Evolutionary conservation across 331 rosid genomes (phyloP), one percentile per base, ranked within the genome.

Genomic region (Phaseolus coccineus): DNA sequence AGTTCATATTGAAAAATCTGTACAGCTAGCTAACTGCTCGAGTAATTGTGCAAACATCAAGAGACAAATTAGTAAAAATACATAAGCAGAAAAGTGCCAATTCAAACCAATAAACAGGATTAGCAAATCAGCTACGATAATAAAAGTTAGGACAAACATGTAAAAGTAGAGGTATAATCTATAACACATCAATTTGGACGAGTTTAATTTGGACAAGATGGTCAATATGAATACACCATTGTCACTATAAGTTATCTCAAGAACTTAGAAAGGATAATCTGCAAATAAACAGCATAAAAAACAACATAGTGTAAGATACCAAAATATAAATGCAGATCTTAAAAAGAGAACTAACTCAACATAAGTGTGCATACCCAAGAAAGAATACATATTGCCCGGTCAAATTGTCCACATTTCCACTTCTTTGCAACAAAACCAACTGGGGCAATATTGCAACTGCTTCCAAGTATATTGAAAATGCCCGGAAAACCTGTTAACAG

Each of bases 331-430:
- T 71, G 68, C 14, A 69, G 28, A 71, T 76, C 64, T 35, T n/a
- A 70, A 50, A 66, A 68, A 30, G 58, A 61, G 56, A 64, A 44
- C 11, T 42, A 55, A 52, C 5, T 27, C 31, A 55, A 81, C 27
- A 35, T n/a, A 75, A 52, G 71, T 40, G 68, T 68, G 73, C 87
- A 52, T 86, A 95, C 98, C 98, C 97, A 51, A 95, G 98, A 81
- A 90, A 85, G 85, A 95, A 87, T 47, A 95, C 91, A 87, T 95
- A 95, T 86, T 95, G 93, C 39, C 97, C 94, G 0, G 97, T 92
- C 88, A 95, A 87, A 84, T 95, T 95, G 90, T 95, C 98, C 48
- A 95, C 98, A 65, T 92, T 95, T 71, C 98, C 94, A 83, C 97
- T 94, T 75, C 95, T 84, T 59, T 94, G 98, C 79, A 94, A 78